phyloP scores from a whole-genome alignment of 352 stramenopile genomes.

The Phytophthora citricola region DNA sequence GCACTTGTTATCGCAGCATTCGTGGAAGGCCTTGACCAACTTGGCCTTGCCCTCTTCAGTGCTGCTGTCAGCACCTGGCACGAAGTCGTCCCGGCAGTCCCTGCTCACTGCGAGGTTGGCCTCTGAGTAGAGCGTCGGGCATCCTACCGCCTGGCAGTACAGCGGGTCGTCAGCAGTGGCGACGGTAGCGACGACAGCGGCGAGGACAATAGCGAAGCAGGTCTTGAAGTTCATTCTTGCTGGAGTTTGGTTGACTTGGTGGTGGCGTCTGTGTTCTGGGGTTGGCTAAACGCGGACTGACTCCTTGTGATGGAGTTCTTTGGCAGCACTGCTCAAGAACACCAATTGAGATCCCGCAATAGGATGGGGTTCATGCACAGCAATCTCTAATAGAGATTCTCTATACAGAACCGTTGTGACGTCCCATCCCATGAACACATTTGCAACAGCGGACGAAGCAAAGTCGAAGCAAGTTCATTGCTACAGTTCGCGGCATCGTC shows the following conservation, averaged over 20 bases:
- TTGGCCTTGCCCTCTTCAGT: not conserved
- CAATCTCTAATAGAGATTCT: conserved; percentile 9
- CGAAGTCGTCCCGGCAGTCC: conserved; percentile 19
- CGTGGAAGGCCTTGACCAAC: not conserved
- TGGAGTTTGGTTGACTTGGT: conserved; percentile 1
- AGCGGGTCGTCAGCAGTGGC: conserved; percentile 12
- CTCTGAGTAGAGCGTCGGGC: conserved; percentile 21
- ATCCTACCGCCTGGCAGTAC: conserved; percentile 25
- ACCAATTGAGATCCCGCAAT: conserved; percentile 13
- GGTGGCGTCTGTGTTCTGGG: not conserved
- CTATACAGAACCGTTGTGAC: conserved; percentile 10
- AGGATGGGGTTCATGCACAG: conserved; percentile 17
- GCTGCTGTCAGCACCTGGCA: too few species aligned
- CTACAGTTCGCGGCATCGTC: too few species aligned
- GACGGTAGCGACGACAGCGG: conserved; percentile 16
- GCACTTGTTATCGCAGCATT: conserved; percentile 18
- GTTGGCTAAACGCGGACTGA: conserved; percentile 31
- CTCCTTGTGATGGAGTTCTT: not conserved
- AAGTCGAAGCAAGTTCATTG: not conserved
- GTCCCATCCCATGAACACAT: conserved; percentile 20
- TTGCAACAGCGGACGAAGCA: conserved; percentile 2
- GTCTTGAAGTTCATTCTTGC: conserved; percentile 36
- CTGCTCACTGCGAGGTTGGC: conserved; percentile 16
- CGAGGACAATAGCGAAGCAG: conserved; percentile 22
- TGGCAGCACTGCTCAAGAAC: conserved; percentile 5